phyloP scores from a whole-genome alignment of 805 yeast genomes.

The Cyberlindnera euphorbiae region DNA sequence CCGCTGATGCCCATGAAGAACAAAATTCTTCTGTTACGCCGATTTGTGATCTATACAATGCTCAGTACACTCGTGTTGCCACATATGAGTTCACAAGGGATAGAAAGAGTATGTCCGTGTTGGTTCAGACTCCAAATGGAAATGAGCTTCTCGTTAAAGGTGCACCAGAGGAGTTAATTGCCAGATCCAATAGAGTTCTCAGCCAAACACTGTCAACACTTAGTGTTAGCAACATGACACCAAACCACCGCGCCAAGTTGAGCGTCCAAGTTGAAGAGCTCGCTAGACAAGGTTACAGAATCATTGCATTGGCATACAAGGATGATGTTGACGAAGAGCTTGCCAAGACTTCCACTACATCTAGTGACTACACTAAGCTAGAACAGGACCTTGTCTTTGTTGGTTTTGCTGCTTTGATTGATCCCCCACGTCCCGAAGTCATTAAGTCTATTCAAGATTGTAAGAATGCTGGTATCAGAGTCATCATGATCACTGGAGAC shows the following conservation, averaged over 20 bases:
- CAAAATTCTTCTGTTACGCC: constrained; percentile 27
- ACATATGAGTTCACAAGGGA: constrained; percentile 45
- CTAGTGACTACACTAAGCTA: constrained; percentile 35
- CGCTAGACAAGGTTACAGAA: constrained; percentile 30
- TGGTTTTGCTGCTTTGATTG: constrained; percentile 40
- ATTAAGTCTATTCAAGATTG: constrained; percentile 31
- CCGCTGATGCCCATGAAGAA: constrained; percentile 26
- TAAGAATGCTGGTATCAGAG: constrained; percentile 38
- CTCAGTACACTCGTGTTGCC: constrained; percentile 27
- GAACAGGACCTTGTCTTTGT: constrained; percentile 28
- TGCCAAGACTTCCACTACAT: constrained; percentile 23
- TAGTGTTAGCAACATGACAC: constrained; percentile 26
- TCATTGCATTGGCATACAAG: constrained; percentile 33
- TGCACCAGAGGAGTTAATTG: constrained; percentile 48
- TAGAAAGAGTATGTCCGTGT: constrained; percentile 50
- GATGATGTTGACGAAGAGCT: constrained; percentile 30
- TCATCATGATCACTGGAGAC: constrained; percentile 51
- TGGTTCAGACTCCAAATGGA: constrained; percentile 28
- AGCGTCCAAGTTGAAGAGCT: constrained; percentile 34
- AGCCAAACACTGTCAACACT: constrained; percentile 25
- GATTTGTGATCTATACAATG: constrained; percentile 22
- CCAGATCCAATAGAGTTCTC: constrained; percentile 36
- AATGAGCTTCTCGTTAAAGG: constrained; percentile 43
- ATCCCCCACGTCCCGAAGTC: constrained; percentile 41
- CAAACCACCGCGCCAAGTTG: constrained; percentile 29